These are phyloP conservation scores for Verbena officinalis DNA, from an alignment of 257 asterid species.

Conservation along the genomic window DNA sequence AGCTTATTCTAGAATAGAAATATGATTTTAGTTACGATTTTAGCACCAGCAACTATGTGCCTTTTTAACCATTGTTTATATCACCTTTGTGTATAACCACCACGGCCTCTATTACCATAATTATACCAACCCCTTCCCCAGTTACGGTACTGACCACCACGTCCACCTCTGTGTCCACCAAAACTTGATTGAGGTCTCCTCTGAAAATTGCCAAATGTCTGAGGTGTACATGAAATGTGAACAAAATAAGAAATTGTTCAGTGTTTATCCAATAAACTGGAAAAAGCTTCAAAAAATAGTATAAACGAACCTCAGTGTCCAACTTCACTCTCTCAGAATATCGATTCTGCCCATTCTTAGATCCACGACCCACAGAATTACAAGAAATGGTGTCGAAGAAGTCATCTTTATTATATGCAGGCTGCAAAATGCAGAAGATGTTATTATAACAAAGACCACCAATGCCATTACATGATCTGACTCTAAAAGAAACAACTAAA, in stretches of 20 bases:
- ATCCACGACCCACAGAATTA: constrained; percentile 54
- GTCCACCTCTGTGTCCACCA: constrained; percentile 50
- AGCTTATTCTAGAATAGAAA: constrained; percentile 14
- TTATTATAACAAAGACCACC: constrained; percentile 1
- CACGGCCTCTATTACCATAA: constrained; percentile 53
- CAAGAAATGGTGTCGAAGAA: constrained; percentile 80
- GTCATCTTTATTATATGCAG: constrained; percentile 78
- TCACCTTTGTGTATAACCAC: constrained; percentile 45
- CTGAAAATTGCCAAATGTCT: constrained; percentile 65
- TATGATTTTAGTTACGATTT: constrained; percentile 1
- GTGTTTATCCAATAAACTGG: not conserved
- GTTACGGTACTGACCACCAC: constrained; percentile 41
- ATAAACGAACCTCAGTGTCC: constrained; percentile 56
- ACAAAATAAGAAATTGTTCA: not conserved
- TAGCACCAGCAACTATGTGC: constrained; percentile 18
- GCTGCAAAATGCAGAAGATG: constrained; percentile 46
- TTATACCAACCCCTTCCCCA: constrained; percentile 59
- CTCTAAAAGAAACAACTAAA: not conserved
- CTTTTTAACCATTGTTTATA: constrained; percentile 16
- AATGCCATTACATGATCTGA: not conserved
- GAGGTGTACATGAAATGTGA: constrained; percentile 15
- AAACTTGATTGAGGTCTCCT: constrained; percentile 45
- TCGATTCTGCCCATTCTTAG: constrained; percentile 53
- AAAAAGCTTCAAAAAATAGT: not conserved
- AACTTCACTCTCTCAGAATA: constrained; percentile 49